Evolutionary conservation across 2,329 filamentous ascomycete species (phyloP), one percentile per base, ranked within the genome.

Genomic region (Fusarium sp.): DNA sequence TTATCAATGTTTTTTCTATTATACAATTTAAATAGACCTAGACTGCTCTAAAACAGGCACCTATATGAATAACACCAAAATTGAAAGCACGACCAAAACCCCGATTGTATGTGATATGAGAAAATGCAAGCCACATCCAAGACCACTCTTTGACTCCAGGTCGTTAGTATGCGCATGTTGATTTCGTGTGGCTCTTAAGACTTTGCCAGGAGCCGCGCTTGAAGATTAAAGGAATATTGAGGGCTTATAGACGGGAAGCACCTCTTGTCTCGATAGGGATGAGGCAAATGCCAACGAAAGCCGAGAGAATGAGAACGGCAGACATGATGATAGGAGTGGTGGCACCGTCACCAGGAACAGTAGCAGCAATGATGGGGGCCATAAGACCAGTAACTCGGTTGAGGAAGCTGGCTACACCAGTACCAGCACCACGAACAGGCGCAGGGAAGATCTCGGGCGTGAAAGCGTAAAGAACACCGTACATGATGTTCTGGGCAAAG

Each of bases 391-490:
- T 87, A 42, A 91, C 76, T 40, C 91, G 83, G 77, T 93, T 94
- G 65, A 93, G 78, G 75, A 92, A 91, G 75, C 88, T 91, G 24
- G 89, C 88, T 49, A 94, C 90, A 44, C 91, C 92, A 0, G 89
- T 91, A 8, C 91, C 92, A 0, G 91, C 92, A 7, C 91, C 92
- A 32, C 92, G 83, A 24, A 91, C 88, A 1, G 91, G 90, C 0
- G 91, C 90, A 0, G 91, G 91, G 79, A 94, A 93, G 29, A 93
- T 88, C 75, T 94, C 92, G 0, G 92, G 91, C 0, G 92, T 93
- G 76, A 92, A 94, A 10, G 91, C 90, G 77, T 93, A 94, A 2
- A 94, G 81, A 2, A 93, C 90, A 60, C 91, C 91, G 79, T 93
- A 93, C 88, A 92, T 92, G 80, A 92, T 90, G 75, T 92, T 92